These are phyloP conservation scores for Talaromyces sp. DNA, from an alignment of 2,329 filamentous ascomycete genomes.

Conservation along the genomic window DNA sequence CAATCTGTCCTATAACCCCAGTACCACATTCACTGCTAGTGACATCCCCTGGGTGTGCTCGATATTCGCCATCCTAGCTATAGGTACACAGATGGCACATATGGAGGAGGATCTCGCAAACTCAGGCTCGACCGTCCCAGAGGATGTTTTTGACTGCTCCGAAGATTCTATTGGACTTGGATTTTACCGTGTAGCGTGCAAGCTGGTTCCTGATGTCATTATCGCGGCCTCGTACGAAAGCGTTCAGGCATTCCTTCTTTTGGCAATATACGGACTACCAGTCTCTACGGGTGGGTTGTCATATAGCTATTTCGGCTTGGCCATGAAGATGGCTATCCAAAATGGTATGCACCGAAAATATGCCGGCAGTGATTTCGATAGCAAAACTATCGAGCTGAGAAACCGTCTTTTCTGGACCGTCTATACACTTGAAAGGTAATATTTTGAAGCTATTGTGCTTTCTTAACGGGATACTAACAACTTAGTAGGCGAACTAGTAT, in stretches of 20 bases:
- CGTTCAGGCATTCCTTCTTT: constrained; percentile 59
- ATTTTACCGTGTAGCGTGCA: constrained; percentile 59
- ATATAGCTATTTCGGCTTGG: constrained; percentile 59
- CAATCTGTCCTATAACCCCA: constrained; percentile 36
- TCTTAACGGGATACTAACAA: background rate
- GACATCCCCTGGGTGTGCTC: constrained; percentile 43
- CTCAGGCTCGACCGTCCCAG: constrained; percentile 16
- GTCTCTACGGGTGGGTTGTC: constrained; percentile 59
- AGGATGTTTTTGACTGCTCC: constrained; percentile 37
- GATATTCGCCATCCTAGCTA: constrained; percentile 43
- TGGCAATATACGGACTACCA: constrained; percentile 58
- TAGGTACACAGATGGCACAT: constrained; percentile 47
- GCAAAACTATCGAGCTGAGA: constrained; percentile 53
- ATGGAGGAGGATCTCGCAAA: constrained; percentile 37
- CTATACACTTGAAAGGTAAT: constrained; percentile 58
- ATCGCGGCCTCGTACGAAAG: constrained; percentile 58
- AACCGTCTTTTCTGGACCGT: constrained; percentile 61
- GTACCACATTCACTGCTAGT: constrained; percentile 32
- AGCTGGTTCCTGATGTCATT: constrained; percentile 59
- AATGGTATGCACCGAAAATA: constrained; percentile 62
- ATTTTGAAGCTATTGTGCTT: no score
- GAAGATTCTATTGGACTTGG: constrained; percentile 57
- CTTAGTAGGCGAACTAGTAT: constrained; percentile 54
- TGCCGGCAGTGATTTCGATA: constrained; percentile 48
- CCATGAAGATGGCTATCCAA: constrained; percentile 60